phyloP scores from a whole-genome alignment of 768 basidiomycete genomes.

The Hygrophoropsis aurantiaca region DNA sequence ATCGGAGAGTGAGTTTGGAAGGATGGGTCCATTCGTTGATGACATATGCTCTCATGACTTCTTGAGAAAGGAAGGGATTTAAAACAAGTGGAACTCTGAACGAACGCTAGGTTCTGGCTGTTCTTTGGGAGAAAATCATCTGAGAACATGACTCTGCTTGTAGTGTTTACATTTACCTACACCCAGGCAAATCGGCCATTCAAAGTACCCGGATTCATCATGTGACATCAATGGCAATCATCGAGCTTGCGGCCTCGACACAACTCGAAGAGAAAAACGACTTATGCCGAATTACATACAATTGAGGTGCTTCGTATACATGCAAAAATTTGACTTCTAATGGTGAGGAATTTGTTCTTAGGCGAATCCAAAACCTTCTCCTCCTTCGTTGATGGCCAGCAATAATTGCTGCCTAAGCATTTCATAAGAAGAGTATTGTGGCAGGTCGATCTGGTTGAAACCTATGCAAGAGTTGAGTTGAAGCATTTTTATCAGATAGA shows the following conservation, averaged over 20 bases:
- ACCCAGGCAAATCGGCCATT: too few species aligned
- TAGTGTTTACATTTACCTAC: too few species aligned
- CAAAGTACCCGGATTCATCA: too few species aligned
- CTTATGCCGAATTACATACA: constrained; percentile 31
- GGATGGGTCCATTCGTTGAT: constrained; percentile 70
- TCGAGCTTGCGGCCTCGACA: too few species aligned
- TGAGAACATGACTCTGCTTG: too few species aligned
- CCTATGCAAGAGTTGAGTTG: constrained; percentile 42
- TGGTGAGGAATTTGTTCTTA: constrained; percentile 22
- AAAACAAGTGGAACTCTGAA: too few species aligned
- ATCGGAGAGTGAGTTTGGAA: constrained; percentile 54
- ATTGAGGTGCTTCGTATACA: constrained; percentile 35
- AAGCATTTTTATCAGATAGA: constrained; percentile 3
- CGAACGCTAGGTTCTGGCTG: too few species aligned
- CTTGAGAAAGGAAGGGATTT: too few species aligned
- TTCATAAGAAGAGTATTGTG: constrained; percentile 94
- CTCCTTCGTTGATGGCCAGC: constrained; percentile 93
- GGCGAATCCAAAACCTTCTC: constrained; percentile 91
- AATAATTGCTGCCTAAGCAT: constrained; percentile 89
- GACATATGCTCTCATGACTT: constrained; percentile 74
- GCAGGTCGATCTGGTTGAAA: constrained; percentile 94
- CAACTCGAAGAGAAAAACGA: too few species aligned
- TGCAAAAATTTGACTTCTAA: constrained; percentile 16
- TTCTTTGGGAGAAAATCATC: too few species aligned
- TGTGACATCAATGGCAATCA: too few species aligned